Percentiles rank a stretch among this genome's conserved stretches.
Conservation (phyloP, 306 rosid genomes). For the Abrus precatorius region DNA sequence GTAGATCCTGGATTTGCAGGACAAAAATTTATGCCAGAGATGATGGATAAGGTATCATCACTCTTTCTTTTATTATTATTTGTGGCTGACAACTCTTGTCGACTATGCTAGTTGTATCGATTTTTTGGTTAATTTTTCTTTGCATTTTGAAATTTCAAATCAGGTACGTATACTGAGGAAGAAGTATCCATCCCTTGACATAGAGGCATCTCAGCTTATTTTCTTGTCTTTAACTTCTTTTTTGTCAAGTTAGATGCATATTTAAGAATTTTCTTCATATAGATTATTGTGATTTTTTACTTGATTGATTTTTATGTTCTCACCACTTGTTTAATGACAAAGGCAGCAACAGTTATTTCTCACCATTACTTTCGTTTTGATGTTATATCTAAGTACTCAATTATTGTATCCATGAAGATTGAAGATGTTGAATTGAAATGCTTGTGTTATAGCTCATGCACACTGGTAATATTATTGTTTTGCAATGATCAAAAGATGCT, state of each 20-base stretch:
- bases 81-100: constrained; percentile 37
- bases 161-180: constrained; percentile 84
- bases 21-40: constrained; percentile 92
- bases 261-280: constrained; percentile 14
- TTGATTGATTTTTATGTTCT: constrained; percentile 33
- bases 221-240: constrained; percentile 35
- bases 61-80: constrained; percentile 17
- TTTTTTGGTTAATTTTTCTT: constrained; percentile 23
- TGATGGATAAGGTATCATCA: constrained; percentile 81
- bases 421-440: constrained; percentile 23
- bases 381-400: neutral
- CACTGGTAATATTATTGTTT: constrained; percentile 1
- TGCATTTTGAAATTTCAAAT: constrained; percentile 20
- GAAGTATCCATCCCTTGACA: constrained; percentile 92
- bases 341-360: neutral
- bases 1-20: constrained; percentile 99
- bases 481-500: constrained; percentile 25
- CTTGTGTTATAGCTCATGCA: constrained; percentile 16
- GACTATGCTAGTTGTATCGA: constrained; percentile 1
- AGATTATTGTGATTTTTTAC: constrained; percentile 11
- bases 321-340: neutral
- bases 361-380: constrained; percentile 7
- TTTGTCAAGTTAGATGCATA: constrained; percentile 5
- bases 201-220: constrained; percentile 68
- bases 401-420: constrained; percentile 34